These are phyloP conservation scores for Aurantiochytrium sp. DNA, from an alignment of 108 stramenopile species.

Conservation along the genomic window DNA sequence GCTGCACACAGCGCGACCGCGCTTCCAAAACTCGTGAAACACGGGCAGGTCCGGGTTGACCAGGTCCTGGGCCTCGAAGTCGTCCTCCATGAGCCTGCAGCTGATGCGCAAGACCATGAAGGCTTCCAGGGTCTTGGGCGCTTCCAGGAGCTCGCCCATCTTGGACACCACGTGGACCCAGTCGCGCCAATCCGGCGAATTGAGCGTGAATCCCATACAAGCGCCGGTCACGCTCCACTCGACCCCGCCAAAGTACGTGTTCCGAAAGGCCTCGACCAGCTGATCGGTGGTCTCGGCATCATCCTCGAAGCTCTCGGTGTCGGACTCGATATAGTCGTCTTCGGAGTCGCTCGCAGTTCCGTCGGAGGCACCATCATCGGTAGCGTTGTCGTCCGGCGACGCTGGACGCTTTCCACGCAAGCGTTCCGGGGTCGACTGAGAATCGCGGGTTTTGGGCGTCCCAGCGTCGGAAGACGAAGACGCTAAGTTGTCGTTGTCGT, in stretches of 20 bases:
- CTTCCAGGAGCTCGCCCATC: not conserved
- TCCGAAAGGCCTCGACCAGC: not conserved
- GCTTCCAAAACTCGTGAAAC: not conserved
- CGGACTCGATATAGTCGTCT: too few species aligned
- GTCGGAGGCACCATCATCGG: too few species aligned
- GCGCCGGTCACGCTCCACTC: not conserved
- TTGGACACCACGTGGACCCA: not conserved
- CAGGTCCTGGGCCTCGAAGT: not conserved
- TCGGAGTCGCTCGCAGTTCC: too few species aligned
- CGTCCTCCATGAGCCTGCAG: not conserved
- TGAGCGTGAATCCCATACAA: not conserved
- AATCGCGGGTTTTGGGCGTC: too few species aligned
- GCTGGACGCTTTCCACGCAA: too few species aligned
- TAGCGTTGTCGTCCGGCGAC: too few species aligned
- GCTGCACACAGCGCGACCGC: not conserved
- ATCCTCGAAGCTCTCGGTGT: not conserved
- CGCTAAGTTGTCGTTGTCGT: too few species aligned
- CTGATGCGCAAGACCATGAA: not conserved
- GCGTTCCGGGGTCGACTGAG: too few species aligned
- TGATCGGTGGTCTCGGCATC: not conserved
- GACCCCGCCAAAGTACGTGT: not conserved
- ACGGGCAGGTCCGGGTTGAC: not conserved
- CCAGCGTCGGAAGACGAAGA: too few species aligned
- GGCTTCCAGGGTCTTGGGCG: not conserved
- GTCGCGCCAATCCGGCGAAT: not conserved